These are phyloP conservation scores for Colletotrichum shisoi DNA, from an alignment of 2,329 filamentous ascomycete genomes.

Conservation along the genomic window DNA sequence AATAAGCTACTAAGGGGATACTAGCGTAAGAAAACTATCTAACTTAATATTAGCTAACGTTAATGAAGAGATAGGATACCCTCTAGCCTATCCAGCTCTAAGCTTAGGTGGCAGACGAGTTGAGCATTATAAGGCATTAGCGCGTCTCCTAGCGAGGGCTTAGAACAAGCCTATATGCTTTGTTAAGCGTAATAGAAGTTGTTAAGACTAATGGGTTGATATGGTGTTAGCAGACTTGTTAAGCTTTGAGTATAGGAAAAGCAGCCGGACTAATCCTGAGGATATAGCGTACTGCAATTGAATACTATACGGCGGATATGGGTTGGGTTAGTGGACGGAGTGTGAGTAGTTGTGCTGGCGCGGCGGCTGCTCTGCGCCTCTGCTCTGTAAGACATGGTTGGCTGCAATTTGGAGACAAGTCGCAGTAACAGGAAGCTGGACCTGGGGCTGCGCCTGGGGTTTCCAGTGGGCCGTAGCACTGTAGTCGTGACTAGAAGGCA, in stretches of 20 bases:
- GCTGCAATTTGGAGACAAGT: constrained; percentile 12
- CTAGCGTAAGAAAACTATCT: not conserved
- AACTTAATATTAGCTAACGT: constrained; percentile 12
- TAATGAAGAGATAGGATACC: constrained; percentile 13
- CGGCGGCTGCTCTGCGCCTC: constrained; percentile 2
- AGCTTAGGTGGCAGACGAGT: constrained; percentile 4
- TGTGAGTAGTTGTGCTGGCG: not conserved
- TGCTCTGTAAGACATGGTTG: constrained; percentile 7
- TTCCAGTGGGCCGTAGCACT: too few species aligned
- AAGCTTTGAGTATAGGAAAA: not conserved
- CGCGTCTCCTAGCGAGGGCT: constrained; percentile 17
- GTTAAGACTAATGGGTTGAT: not conserved
- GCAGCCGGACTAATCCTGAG: not conserved
- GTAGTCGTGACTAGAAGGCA: too few species aligned
- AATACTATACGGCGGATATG: not conserved
- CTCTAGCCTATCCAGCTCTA: constrained; percentile 10
- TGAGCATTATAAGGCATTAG: constrained; percentile 8
- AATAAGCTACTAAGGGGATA: constrained; percentile 11
- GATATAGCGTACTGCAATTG: not conserved
- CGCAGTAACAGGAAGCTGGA: constrained; percentile 17
- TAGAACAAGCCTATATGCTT: not conserved
- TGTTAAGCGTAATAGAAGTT: not conserved
- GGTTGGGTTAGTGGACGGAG: not conserved
- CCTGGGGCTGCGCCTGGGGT: constrained; percentile 10
- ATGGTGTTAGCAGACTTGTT: not conserved